Evolutionary conservation across 768 basidiomycete genomes (phyloP).

Genomic region (Rhizopogon sp.): DNA sequence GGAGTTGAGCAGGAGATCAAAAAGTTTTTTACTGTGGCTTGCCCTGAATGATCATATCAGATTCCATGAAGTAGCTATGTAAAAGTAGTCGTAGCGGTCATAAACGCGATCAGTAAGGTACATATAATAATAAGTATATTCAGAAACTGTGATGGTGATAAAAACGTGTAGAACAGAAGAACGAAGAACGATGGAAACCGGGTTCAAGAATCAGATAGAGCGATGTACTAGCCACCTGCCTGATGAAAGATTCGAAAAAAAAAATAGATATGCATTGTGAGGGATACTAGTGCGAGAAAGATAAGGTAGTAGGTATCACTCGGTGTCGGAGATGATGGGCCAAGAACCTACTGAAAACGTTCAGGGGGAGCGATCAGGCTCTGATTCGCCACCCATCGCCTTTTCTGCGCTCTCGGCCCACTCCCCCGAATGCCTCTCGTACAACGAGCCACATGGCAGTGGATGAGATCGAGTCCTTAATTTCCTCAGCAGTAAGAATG

Average conservation of each 20-base stretch:
- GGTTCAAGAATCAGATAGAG: conserved; percentile 13
- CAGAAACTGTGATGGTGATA: neutral
- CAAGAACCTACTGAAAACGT: neutral
- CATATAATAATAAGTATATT: conserved; percentile 3
- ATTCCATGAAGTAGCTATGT: neutral
- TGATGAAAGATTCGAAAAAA: neutral
- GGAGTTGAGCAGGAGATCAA: neutral
- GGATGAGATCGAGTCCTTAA: conserved; percentile 87
- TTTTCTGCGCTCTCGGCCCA: conserved; percentile 74
- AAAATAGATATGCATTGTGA: conserved; percentile 8
- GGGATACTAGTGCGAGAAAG: conserved; percentile 4
- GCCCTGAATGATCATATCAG: neutral
- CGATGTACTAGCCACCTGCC: conserved; percentile 1
- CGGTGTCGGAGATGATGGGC: neutral
- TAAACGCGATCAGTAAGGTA: conserved; percentile 4
- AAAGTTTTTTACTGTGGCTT: neutral
- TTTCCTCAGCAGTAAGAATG: conserved; percentile 76
- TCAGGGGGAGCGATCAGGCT: conserved; percentile 30
- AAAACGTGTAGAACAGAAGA: neutral
- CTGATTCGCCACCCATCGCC: conserved; percentile 78
- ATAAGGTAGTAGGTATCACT: neutral
- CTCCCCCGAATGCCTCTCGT: conserved; percentile 87
- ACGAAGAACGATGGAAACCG: neutral
- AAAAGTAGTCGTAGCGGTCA: neutral
- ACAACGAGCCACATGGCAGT: conserved; percentile 91